Evolutionary conservation across 768 basidiomycete genomes (phyloP), one percentile per base, ranked within the genome.

Genomic region (Auricularia sp.): DNA sequence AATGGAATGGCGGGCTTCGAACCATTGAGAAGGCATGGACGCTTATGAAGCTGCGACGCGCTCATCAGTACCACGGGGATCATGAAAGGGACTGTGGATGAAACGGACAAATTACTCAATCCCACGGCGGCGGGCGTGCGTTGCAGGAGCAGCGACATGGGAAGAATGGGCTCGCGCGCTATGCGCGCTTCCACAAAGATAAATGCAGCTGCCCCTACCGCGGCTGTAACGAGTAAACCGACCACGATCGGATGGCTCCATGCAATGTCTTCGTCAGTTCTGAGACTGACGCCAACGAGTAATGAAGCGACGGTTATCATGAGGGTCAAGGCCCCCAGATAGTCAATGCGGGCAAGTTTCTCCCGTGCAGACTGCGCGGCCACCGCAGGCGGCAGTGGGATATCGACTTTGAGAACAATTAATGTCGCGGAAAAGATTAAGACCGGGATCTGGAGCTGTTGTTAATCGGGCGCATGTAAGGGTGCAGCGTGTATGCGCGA

Each of bases 151-250:
- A 95, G 76, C 62, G 83, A 83, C 67, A 97, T 76, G 60, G 96
- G 96, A 86, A 99, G 88, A 62, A 98, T 88, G 16, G 97, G 97
- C 72, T 88, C 90, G 3, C 83, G 80, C 3, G 91, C 85, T 78
- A 83, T 86, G 68, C 82, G 79, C 64, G 85, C 85, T 76, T 99
- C 96, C 33, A 91, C 90, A 58, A 84, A 72, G 36, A 95, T 72
- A 73, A 99, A 98, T 2, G 79, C 69, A 5, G 77, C 67, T 10
- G 79, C 78, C 62, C 79, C 87, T 23, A 87, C 66, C 60, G 74
- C 74, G 68, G 91, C 88, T 51, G 77, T 71, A 63, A 78, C 65
- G 56, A 97, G 76, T 54, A 93, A 79, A 14, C 84, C 85, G 71
- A 78, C 83, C 63, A 98, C 85, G 36, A 85, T 71, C 4, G 90